These are phyloP conservation scores for Quercus bicolor DNA, from an alignment of 306 rosid species.

Conservation along the genomic window DNA sequence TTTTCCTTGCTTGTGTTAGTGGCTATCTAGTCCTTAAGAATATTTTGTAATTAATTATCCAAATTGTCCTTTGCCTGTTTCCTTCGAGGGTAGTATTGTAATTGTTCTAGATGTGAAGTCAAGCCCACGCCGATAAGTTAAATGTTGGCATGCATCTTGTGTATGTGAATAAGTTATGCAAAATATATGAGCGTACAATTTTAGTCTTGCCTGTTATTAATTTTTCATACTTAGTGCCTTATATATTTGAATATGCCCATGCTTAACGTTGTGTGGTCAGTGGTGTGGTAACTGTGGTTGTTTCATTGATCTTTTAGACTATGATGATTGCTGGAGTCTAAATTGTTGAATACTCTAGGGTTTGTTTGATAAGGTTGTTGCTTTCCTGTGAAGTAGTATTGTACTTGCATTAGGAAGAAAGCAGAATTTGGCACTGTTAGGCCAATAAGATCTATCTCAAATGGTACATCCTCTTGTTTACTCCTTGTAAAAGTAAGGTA, in stretches of 20 bases:
- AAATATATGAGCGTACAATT: background rate
- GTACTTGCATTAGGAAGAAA: background rate
- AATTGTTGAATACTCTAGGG: background rate
- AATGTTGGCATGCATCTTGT: too few relatives aligned
- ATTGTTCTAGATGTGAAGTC: background rate
- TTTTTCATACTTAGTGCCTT: background rate
- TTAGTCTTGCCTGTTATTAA: background rate
- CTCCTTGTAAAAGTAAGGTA: too few relatives aligned
- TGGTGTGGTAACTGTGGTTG: background rate
- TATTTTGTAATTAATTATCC: background rate
- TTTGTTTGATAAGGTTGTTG: too few relatives aligned
- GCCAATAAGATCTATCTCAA: too few relatives aligned
- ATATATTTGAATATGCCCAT: background rate
- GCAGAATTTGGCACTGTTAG: background rate
- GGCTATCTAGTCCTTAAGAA: constrained; percentile 1
- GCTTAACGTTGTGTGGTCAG: background rate
- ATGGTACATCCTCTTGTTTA: too few relatives aligned
- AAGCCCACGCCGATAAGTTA: background rate
- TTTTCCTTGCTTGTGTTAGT: background rate
- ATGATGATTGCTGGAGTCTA: background rate
- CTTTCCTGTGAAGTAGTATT: background rate
- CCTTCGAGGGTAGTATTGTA: background rate
- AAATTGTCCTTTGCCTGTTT: background rate
- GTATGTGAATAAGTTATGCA: background rate
- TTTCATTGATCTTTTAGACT: background rate